Base-by-base conservation (phyloP, 768 basidiomycete genomes). In the Tulasnella sp. region DNA sequence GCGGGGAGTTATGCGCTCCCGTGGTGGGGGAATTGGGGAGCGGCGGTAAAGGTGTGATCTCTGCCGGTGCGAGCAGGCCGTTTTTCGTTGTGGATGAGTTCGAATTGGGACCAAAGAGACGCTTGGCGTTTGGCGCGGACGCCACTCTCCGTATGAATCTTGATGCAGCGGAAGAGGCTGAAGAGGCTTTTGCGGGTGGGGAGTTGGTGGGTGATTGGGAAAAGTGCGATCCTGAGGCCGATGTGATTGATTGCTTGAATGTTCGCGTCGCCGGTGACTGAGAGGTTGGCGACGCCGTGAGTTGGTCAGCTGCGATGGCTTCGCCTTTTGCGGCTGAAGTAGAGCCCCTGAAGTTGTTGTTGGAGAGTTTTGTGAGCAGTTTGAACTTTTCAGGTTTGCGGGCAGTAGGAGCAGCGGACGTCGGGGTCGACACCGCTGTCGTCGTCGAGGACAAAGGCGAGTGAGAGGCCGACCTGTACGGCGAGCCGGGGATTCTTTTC, bases 51-150 rank as follows among this genome's bases (percentile, higher is more conserved):
- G 71, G 40, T 16, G 91, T 85, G 38, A 87, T 82, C 72, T 92
- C 90, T 12, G 89, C 89, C 4, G 94, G 93, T 19, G 95, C 91
- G 56, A 95, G 87, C 62, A 95, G 86, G 19, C 94, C 93, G 83
- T 94, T 94, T 87, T 90, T 93, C 39, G 91, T 92, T 1, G 90
- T 90, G 40, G 87, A 80, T 27, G 84, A 82, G 0, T 89, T 87
- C 4, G 88, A 83, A 27, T 90, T 88, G 71, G 90, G 86, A 52
- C 87, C 80, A 85, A 99, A 96, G 40, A 99, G 88, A 39, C 92
- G 93, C 84, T 98, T 99, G 44, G 96, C 93, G 84, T 98, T 99
- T 3, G 97, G 97, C 2, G 98, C 97, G 12, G 96, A 98, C 4
- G 97, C 96, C 72, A 99, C 97, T 74, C 97, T 92, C 76, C 97